Conservation (phyloP, 257 asterid species). For the Petrea volubilis region DNA sequence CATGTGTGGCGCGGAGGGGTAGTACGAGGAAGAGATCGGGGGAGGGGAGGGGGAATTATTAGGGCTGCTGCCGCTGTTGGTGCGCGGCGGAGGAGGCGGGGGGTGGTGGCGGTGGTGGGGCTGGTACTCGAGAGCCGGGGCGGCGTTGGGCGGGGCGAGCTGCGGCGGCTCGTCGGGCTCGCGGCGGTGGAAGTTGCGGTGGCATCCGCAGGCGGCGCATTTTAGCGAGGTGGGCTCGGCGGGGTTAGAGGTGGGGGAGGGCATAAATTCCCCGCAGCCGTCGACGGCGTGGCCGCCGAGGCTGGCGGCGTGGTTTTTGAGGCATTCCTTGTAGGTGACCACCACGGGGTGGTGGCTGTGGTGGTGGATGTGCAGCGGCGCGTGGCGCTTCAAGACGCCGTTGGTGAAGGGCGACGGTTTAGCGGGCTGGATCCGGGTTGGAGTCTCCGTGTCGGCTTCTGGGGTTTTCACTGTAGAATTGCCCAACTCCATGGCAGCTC, state of each 20-base stretch:
- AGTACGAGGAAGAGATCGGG: slow-evolving; percentile 91
- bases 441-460: slow-evolving; percentile 69
- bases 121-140: slow-evolving; percentile 71
- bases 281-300: slow-evolving; percentile 93
- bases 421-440: slow-evolving; percentile 66
- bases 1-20: slow-evolving; percentile 94
- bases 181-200: slow-evolving; percentile 98
- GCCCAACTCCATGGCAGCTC: slow-evolving; percentile 60
- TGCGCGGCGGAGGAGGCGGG: slow-evolving; percentile 40
- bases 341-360: slow-evolving; percentile 55
- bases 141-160: slow-evolving; percentile 33
- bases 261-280: slow-evolving; percentile 98
- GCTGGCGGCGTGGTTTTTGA: slow-evolving; percentile 88
- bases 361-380: slow-evolving; percentile 48
- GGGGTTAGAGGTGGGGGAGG: slow-evolving; percentile 59
- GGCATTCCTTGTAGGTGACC: slow-evolving; percentile 81
- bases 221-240: slow-evolving; percentile 83
- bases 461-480: slow-evolving; percentile 58
- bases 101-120: slow-evolving; percentile 98
- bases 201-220: slow-evolving; percentile 99
- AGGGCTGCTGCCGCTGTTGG: slow-evolving; percentile 56
- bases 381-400: slow-evolving; percentile 89
- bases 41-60: slow-evolving; percentile 88
- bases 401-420: slow-evolving; percentile 55
- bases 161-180: slow-evolving; percentile 61